Percentiles rank a stretch among this genome's conserved stretches.
Conservation (phyloP, 495 filamentous ascomycete genomes). For the Chaetomidium leptoderma region DNA sequence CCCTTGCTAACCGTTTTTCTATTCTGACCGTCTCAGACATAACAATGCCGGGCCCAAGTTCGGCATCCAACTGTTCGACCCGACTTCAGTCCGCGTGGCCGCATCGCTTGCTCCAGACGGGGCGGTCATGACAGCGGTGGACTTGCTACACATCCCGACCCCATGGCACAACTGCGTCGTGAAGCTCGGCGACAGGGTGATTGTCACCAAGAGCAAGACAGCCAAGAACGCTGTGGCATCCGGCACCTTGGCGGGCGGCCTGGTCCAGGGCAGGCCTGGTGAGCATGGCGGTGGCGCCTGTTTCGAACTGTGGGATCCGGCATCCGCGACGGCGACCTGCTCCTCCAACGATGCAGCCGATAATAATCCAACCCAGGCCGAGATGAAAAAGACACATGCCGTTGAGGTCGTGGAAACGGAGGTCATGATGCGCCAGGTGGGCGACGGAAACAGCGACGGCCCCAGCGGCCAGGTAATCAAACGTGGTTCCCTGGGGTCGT, state of each 20-base stretch:
- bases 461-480: too few species aligned
- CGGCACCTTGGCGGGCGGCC: slow-evolving; percentile 8
- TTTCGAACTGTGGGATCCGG: slow-evolving; percentile 15
- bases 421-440: neutral
- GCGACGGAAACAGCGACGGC: too few species aligned
- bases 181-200: slow-evolving; percentile 12
- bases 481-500: too few species aligned
- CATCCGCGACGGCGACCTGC: too few species aligned
- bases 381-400: neutral
- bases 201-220: slow-evolving; percentile 20
- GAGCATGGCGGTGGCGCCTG: neutral
- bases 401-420: neutral
- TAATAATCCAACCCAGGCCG: neutral
- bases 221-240: slow-evolving; percentile 11
- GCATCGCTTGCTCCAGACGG: slow-evolving; percentile 10
- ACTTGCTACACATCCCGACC: slow-evolving; percentile 23
- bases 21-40: slow-evolving; percentile 2
- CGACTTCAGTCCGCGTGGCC: slow-evolving; percentile 12
- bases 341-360: neutral
- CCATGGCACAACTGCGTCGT: slow-evolving; percentile 24
- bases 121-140: slow-evolving; percentile 17
- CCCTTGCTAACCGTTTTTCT: neutral
- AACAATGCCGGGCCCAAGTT: slow-evolving; percentile 24
- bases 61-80: slow-evolving; percentile 22
- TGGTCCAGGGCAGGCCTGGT: neutral